phyloP scores from a whole-genome alignment of 371 early-diverging fungal species.

The Mucor ambiguus region DNA sequence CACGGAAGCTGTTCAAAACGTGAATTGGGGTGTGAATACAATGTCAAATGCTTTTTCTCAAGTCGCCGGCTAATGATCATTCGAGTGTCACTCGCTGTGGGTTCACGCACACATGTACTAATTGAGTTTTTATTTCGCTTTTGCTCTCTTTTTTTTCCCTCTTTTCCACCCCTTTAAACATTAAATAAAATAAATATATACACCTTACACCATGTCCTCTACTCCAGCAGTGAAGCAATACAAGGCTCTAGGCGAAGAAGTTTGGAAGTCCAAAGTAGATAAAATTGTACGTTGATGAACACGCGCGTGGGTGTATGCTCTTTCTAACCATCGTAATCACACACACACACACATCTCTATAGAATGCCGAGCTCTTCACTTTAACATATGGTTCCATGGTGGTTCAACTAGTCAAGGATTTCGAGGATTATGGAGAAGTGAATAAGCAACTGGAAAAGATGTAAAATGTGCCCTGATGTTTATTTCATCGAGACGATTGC shows the following conservation, averaged over 20 bases:
- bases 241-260: slow-evolving; percentile 87
- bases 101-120: neutral
- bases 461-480: slow-evolving; percentile 45
- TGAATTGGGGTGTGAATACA: slow-evolving; percentile 34
- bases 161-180: neutral
- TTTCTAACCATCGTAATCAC: neutral
- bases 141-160: neutral
- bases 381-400: slow-evolving; percentile 98
- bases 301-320: neutral
- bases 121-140: neutral
- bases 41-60: slow-evolving; percentile 38
- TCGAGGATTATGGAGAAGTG: slow-evolving; percentile 89
- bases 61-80: slow-evolving; percentile 16
- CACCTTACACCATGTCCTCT: slow-evolving; percentile 32
- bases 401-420: slow-evolving; percentile 93
- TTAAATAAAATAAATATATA: neutral
- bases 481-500: neutral
- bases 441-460: slow-evolving; percentile 97
- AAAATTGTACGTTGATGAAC: slow-evolving; percentile 75
- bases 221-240: slow-evolving; percentile 63
- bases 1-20: slow-evolving; percentile 33
- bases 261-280: slow-evolving; percentile 93
- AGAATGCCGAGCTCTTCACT: slow-evolving; percentile 96
- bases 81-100: neutral
- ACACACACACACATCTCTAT: neutral